Evolutionary conservation across 371 early-diverging fungal species (phyloP), one percentile per base, ranked within the genome.

Genomic region (Funneliformis caledonium): DNA sequence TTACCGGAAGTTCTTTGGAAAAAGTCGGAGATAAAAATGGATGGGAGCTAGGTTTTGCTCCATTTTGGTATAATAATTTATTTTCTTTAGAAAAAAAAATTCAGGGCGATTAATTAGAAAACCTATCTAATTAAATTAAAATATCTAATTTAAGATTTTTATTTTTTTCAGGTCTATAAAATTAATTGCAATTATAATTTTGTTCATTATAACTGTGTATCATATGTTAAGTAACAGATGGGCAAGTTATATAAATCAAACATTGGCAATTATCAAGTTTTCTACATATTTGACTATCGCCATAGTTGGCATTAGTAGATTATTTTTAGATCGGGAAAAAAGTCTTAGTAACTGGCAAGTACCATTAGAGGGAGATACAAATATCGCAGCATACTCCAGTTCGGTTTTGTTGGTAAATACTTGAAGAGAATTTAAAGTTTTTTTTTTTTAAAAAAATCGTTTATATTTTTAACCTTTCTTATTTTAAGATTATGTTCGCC

Each of bases 161-260:
- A 19, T 37, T 19, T 62, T 65, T 65, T 37, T 68, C 9, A 67
- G 78, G 69, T 8, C 6, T 22, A 16, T 59, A n/a, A 33, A 50
- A 43, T 42, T 37, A 16, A 0, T 50, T 12, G 31, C 69, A 16
- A 42, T 77, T 1, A 16, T 42, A 45, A 14, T 50, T 33, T 19
- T 78, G 37, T 22, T 43, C 0, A 12, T 78, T 48, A 69, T 78
- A 3, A 69, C 69, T 3, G 1, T 12, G 2, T 78, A 78, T 43
- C 50, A 78, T 19, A 56, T 59, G 79, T 8, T 7, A 2, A 52
- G 69, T 14, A 78, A 52, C 45, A 69, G 2, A 69, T 78, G 68
- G 31, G 67, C 79, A 52, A 78, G 52, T 56, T 19, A 26, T 37
- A 78, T 78, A 33, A 78, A 78, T 47, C 52, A 78, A 37, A 16